These are phyloP conservation scores for Lasiosphaeria hispida DNA, from an alignment of 495 filamentous ascomycete species.

Conservation along the genomic window DNA sequence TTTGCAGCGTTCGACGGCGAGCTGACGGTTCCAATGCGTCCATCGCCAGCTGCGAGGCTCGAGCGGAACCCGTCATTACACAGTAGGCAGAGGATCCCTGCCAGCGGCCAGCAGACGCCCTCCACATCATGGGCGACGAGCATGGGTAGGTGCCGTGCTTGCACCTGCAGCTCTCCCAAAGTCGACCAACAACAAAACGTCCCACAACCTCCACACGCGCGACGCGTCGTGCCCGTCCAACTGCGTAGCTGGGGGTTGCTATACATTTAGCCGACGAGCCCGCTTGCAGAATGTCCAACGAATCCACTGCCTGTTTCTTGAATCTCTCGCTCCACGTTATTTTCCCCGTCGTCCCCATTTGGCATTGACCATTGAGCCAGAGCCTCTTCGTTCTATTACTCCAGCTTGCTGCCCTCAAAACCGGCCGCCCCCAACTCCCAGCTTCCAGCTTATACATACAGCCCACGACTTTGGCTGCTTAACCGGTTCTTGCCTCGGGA, in stretches of 20 bases:
- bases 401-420: not conserved
- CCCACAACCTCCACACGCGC: slow-evolving; percentile 11
- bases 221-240: slow-evolving; percentile 6
- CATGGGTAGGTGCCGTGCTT: slow-evolving; percentile 2
- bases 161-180: not conserved
- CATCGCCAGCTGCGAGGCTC: slow-evolving; percentile 6
- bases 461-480: too few species aligned
- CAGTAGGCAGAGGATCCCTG: not conserved
- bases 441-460: not conserved
- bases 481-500: not conserved
- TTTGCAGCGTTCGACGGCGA: too few species aligned
- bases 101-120: not conserved
- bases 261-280: slow-evolving; percentile 14
- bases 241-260: not conserved
- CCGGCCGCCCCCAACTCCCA: not conserved
- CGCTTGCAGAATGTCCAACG: not conserved
- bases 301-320: slow-evolving; percentile 7
- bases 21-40: not conserved
- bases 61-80: slow-evolving; percentile 5
- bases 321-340: not conserved
- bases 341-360: slow-evolving; percentile 4
- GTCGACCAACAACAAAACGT: slow-evolving; percentile 10
- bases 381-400: slow-evolving; percentile 8
- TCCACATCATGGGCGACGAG: not conserved
- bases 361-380: slow-evolving; percentile 9